Evolutionary conservation across 2,329 filamentous ascomycete species (phyloP).

Genomic region (Ophiostoma sp.): DNA sequence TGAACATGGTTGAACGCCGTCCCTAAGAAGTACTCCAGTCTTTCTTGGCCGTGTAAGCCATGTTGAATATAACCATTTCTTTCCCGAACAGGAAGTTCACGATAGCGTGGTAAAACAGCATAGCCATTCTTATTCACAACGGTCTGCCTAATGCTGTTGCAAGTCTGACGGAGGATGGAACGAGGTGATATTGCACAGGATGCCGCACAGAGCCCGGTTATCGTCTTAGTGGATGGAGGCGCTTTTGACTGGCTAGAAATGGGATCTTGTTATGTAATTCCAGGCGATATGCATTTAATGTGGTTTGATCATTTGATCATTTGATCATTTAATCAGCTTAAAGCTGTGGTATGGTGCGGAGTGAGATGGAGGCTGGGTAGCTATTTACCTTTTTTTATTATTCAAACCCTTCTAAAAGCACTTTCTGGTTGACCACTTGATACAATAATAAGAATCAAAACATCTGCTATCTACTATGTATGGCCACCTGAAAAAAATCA

Average conservation of each 20-base stretch:
- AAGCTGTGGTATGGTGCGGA: too few species aligned
- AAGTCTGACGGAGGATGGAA: background rate
- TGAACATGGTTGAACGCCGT: background rate
- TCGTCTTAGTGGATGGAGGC: background rate
- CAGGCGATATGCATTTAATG: background rate
- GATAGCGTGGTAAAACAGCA: background rate
- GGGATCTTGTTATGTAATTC: background rate
- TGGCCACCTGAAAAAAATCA: too few species aligned
- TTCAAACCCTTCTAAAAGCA: too few species aligned
- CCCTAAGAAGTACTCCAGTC: background rate
- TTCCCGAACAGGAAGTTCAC: background rate
- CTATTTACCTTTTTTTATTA: too few species aligned
- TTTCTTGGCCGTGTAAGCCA: background rate
- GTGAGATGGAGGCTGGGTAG: too few species aligned
- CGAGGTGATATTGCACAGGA: background rate
- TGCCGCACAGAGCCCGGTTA: background rate
- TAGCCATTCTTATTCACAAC: too few species aligned
- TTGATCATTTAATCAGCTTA: too few species aligned
- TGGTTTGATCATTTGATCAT: too few species aligned
- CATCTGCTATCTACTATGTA: too few species aligned
- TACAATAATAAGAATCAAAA: too few species aligned
- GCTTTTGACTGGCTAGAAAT: background rate
- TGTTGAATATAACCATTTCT: background rate
- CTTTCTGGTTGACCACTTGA: too few species aligned
- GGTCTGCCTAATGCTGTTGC: background rate